A percentile compares a stretch with the other conserved stretches of the same genome.
Conservation (phyloP, 345 rosid genomes). For the Bruguiera parviflora region DNA sequence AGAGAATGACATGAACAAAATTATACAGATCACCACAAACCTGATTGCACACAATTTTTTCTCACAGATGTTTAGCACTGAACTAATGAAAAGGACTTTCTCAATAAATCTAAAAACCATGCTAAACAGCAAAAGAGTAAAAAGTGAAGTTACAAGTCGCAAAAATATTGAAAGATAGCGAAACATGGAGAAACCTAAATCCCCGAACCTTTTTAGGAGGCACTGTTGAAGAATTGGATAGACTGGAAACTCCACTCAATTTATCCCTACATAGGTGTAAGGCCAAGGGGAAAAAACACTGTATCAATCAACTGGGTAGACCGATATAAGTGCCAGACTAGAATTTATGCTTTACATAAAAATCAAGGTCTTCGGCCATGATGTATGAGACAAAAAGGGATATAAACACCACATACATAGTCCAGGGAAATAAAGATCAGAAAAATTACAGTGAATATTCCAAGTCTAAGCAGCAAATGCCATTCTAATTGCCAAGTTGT, state of each 20-base stretch:
- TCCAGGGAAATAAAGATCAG: too few species aligned
- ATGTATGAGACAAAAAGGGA: too few species aligned
- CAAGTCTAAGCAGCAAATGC: slow-evolving; percentile 2
- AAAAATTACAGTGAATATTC: not conserved
- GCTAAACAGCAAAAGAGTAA: not conserved
- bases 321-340: too few species aligned
- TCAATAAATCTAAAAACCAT: not conserved
- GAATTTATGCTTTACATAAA: too few species aligned
- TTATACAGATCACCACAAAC: not conserved
- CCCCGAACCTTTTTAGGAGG: slow-evolving; percentile 39
- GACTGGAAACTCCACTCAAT: slow-evolving; percentile 13
- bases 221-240: slow-evolving; percentile 20
- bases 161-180: not conserved
- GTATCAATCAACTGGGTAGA: not conserved
- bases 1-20: not conserved
- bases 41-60: not conserved
- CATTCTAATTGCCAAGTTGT: not conserved
- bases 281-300: not conserved
- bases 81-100: not conserved
- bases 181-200: not conserved
- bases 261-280: slow-evolving; percentile 24
- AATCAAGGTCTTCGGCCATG: too few species aligned
- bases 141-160: not conserved
- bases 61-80: not conserved
- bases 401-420: too few species aligned